These are phyloP conservation scores for Ogataea nakhonphanomensis DNA, from an alignment of 805 yeast species.

Conservation along the genomic window DNA sequence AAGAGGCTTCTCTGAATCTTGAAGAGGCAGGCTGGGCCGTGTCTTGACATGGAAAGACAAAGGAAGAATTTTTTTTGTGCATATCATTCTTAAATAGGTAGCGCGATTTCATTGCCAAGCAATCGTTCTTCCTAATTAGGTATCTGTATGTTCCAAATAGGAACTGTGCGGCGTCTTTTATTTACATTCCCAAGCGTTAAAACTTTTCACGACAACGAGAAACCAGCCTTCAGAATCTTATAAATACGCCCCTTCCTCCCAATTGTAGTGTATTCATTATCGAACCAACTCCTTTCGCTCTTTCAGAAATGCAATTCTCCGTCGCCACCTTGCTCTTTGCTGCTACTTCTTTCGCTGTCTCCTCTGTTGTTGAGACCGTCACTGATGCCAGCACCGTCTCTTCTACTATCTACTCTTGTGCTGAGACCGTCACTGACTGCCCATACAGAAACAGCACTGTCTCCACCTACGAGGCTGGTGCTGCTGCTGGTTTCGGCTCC, in stretches of 20 bases:
- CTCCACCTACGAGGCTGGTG: slow-evolving; percentile 35
- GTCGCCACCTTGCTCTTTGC: slow-evolving; percentile 37
- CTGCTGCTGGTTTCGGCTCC: slow-evolving; percentile 25
- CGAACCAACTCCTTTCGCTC: slow-evolving; percentile 26
- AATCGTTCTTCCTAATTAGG: background rate
- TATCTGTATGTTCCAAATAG: too few relatives aligned
- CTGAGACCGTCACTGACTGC: slow-evolving; percentile 40
- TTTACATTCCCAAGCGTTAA: slow-evolving; percentile 8
- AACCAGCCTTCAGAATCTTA: slow-evolving; percentile 7
- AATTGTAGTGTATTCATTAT: background rate
- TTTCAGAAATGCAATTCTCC: slow-evolving; percentile 44
- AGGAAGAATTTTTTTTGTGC: background rate
- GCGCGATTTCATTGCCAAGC: too few relatives aligned
- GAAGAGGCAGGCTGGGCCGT: background rate
- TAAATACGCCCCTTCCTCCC: slow-evolving; percentile 13
- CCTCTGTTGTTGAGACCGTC: slow-evolving; percentile 30
- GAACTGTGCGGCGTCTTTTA: slow-evolving; percentile 2
- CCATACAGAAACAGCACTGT: slow-evolving; percentile 33
- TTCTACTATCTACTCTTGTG: slow-evolving; percentile 40
- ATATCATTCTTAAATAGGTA: too few relatives aligned
- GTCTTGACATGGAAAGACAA: background rate
- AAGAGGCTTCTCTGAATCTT: background rate
- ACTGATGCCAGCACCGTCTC: slow-evolving; percentile 36
- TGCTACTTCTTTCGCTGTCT: slow-evolving; percentile 37
- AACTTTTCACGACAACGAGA: slow-evolving; percentile 4